Evolutionary conservation across 805 yeast genomes (phyloP).

Genomic region (Citeromyces matritensis): DNA sequence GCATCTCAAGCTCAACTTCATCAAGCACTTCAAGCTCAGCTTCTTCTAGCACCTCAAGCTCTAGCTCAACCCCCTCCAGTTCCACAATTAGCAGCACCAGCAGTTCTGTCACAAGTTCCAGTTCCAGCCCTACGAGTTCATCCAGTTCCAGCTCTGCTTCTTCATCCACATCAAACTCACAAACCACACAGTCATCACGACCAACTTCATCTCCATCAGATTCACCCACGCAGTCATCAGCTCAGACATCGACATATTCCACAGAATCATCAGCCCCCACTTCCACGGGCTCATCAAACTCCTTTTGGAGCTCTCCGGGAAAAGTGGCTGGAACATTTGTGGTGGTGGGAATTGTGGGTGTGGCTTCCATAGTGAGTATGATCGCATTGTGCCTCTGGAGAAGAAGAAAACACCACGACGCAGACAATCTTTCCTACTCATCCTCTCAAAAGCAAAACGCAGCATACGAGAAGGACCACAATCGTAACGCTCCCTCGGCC

Average conservation of each 20-base stretch:
- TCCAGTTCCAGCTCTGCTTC: constrained; percentile 8
- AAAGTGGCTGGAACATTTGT: constrained; percentile 80
- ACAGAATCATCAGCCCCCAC: constrained; percentile 8
- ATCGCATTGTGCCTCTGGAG: constrained; percentile 19
- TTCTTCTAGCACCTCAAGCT: constrained; percentile 1
- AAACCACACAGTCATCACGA: constrained; percentile 2
- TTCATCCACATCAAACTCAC: constrained; percentile 1
- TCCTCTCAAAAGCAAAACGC: neutral
- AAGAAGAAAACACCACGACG: constrained; percentile 1
- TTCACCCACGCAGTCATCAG: too few species aligned
- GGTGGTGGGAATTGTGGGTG: constrained; percentile 54
- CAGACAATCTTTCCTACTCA: neutral
- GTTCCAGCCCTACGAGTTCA: constrained; percentile 6
- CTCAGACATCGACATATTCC: constrained; percentile 5
- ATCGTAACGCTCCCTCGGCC: neutral
- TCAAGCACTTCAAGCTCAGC: constrained; percentile 3
- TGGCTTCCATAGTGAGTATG: constrained; percentile 25
- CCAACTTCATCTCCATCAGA: constrained; percentile 1
- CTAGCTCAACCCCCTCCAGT: constrained; percentile 1
- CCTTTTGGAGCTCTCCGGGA: constrained; percentile 56
- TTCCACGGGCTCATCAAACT: constrained; percentile 7
- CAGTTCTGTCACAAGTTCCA: constrained; percentile 2
- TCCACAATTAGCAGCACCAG: constrained; percentile 1
- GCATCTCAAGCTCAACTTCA: constrained; percentile 2
- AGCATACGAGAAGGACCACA: neutral